phyloP scores from a whole-genome alignment of 352 stramenopile genomes.

The Pythium sukuiense region DNA sequence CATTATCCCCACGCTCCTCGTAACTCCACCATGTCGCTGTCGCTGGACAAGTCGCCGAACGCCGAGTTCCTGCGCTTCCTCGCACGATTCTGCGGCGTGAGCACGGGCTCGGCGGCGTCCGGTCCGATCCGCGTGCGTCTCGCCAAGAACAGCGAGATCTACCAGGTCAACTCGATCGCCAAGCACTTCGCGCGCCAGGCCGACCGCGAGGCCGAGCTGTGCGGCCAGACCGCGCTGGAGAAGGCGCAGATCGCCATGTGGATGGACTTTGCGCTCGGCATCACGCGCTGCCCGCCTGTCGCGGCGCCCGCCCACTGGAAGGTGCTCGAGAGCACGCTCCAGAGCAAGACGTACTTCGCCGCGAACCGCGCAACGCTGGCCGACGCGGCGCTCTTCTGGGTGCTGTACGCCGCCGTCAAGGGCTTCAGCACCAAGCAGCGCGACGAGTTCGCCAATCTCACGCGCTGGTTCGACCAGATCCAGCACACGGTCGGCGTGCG shows the following conservation, averaged over 20 bases:
- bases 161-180: constrained; percentile 72
- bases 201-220: constrained; percentile 72
- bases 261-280: constrained; percentile 61
- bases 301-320: constrained; percentile 54
- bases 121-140: constrained; percentile 75
- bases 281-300: constrained; percentile 39
- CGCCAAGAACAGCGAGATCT: constrained; percentile 68
- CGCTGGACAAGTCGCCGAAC: constrained; percentile 72
- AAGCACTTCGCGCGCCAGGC: constrained; percentile 73
- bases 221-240: constrained; percentile 60
- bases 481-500: constrained; percentile 82
- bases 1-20: background rate
- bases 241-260: constrained; percentile 77
- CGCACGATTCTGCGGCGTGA: constrained; percentile 79
- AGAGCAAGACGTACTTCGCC: constrained; percentile 64
- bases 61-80: constrained; percentile 81
- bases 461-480: constrained; percentile 87
- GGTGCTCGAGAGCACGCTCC: constrained; percentile 56
- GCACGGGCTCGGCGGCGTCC: constrained; percentile 64
- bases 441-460: constrained; percentile 52
- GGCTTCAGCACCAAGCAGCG: constrained; percentile 41
- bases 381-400: constrained; percentile 77
- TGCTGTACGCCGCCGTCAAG: constrained; percentile 42
- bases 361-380: constrained; percentile 75
- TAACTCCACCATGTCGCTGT: constrained; percentile 63